Base-by-base conservation (phyloP, 495 filamentous ascomycete genomes). In the Parathielavia hyrcaniae region DNA sequence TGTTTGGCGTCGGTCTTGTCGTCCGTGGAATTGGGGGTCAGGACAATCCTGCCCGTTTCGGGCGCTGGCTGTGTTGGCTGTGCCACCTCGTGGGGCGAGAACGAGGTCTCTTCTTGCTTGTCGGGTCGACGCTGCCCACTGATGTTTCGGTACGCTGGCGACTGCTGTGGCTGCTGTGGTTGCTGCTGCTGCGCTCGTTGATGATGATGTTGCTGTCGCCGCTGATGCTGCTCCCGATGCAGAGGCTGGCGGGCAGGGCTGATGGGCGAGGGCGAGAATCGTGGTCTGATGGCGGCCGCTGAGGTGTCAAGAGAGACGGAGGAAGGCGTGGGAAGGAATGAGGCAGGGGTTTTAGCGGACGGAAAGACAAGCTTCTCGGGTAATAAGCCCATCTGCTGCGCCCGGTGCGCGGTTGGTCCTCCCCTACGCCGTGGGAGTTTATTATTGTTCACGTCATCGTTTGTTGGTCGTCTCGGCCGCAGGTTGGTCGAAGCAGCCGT, bases 1-100 rank as follows among this genome's bases (percentile, higher is more conserved):
- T 77, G 73, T 34, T 78, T 69, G 49, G 74, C 69, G 41, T 69
- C 67, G 47, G 74, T 65, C 46, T 78, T 73, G 53, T 59, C 19
- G 20, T 19, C 39, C 32, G 72, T 74, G 54, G 72, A 69, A 47
- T 70, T 68, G 39, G 77, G 77, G 45, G 77, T 75, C 38, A 77
- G 57, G 43, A 43, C 16, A 39, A 75, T 73, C 63, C 64, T 73
- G 58, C 71, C 61, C 35, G 71, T 74, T 64, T 77, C 75, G 41
- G 65, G 64, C 45, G 69, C 62, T n/a, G 69, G 57, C 58, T 67
- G 73, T 64, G 69, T 61, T n/a, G 69, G 57, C 58, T 67, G 73
- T 64, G 71, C 68, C 54, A 71, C 64, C 46, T 65, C 55, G 54
- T 61, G 59, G 38, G 57, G 62, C 59, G 57, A 60, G 52, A 41